phyloP scores from a whole-genome alignment of 164 flowering plant species.

The Annona squamosa region DNA sequence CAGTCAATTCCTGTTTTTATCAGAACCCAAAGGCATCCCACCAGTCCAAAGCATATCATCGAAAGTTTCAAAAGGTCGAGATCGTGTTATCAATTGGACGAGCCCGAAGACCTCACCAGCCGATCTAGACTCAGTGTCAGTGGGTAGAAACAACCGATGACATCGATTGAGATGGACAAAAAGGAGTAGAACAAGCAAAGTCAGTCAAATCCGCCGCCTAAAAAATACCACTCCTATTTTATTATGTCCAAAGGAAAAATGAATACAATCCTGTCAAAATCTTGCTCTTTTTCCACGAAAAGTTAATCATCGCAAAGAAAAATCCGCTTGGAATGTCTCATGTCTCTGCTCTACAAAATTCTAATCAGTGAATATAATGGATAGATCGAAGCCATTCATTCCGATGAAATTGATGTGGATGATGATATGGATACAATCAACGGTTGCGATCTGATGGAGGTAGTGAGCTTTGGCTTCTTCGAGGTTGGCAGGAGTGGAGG shows the following conservation, averaged over 20 bases:
- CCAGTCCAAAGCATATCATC: too few relatives aligned
- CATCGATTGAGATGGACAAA: background rate
- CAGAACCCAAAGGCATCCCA: too few relatives aligned
- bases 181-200: background rate
- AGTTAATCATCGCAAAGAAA: background rate
- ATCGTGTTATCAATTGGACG: too few relatives aligned
- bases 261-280: background rate
- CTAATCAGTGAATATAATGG: background rate
- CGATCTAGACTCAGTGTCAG: background rate
- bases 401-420: background rate
- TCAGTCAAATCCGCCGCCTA: constrained; percentile 4
- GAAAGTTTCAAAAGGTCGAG: too few relatives aligned
- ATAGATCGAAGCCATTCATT: background rate
- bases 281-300: background rate
- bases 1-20: too few relatives aligned
- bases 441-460: background rate
- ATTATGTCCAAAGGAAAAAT: background rate
- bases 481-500: background rate
- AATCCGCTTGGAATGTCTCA: background rate
- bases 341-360: background rate
- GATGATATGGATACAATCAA: background rate
- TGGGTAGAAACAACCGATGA: background rate
- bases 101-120: too few relatives aligned
- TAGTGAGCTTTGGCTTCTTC: background rate
- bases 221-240: background rate